Conservation (phyloP, 2,329 filamentous ascomycete genomes). For the Alternaria triticina region DNA sequence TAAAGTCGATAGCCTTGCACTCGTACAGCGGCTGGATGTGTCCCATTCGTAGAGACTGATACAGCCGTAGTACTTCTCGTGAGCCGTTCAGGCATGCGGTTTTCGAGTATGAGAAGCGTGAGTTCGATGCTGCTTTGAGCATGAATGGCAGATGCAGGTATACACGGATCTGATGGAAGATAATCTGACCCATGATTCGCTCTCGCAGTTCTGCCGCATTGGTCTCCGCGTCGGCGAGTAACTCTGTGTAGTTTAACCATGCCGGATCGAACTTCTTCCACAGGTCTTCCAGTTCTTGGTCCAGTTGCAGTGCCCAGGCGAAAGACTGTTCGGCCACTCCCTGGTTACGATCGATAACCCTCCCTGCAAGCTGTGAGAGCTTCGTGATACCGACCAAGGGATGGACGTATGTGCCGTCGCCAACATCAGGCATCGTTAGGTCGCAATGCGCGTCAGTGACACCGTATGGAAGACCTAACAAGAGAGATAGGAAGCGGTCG, state of each 20-base stretch:
- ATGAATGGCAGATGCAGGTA: slow-evolving; percentile 57
- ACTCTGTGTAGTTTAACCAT: slow-evolving; percentile 48
- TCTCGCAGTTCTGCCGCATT: slow-evolving; percentile 48
- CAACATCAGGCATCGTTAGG: slow-evolving; percentile 36
- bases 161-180: slow-evolving; percentile 54
- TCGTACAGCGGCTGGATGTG: slow-evolving; percentile 50
- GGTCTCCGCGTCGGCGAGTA: slow-evolving; percentile 32
- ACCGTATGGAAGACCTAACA: slow-evolving; percentile 61
- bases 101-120: slow-evolving; percentile 48
- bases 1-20: slow-evolving; percentile 56
- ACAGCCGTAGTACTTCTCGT: slow-evolving; percentile 50
- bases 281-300: slow-evolving; percentile 52
- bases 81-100: slow-evolving; percentile 51
- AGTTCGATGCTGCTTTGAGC: slow-evolving; percentile 46
- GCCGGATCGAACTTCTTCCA: slow-evolving; percentile 45
- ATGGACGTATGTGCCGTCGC: slow-evolving; percentile 33
- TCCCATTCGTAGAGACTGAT: slow-evolving; percentile 47
- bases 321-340: slow-evolving; percentile 43
- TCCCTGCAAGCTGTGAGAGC: slow-evolving; percentile 49
- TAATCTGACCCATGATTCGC: slow-evolving; percentile 51
- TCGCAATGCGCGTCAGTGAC: slow-evolving; percentile 50
- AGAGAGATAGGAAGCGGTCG: slow-evolving; percentile 60
- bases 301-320: slow-evolving; percentile 50
- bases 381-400: slow-evolving; percentile 44
- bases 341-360: slow-evolving; percentile 54